Evolutionary conservation across 208 protist species (phyloP), one percentile per base, ranked within the genome.

Genomic region (Polymyxa betae): DNA sequence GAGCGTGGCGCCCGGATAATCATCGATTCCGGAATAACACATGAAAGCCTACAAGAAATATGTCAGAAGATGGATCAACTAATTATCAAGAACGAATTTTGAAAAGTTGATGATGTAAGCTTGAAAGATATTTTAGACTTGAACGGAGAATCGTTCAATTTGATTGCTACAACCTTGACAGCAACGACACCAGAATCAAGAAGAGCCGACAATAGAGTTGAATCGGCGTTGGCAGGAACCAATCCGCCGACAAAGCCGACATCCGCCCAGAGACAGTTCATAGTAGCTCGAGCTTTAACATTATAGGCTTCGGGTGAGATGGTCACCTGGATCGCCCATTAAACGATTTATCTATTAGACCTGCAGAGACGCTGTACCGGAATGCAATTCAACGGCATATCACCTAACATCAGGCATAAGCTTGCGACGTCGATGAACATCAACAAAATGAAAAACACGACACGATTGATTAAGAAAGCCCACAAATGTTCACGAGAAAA

Each of bases 1-100:
- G 12, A 82, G 5, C 16, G 5, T n/a, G 72, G 72, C 5, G 16
- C 12, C n/a, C 35, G n/a, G n/a, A 43, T 82, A 82, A 43, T 82
- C 72, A n/a, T 82, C 72, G 40, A 82, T 82, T 40, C 72, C 72
- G 35, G 72, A 82, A 82, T 82, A n/a, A n/a, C 72, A 82, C 72
- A 82, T 82, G 35, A 82, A 82, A 5, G 72, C 72, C 49, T 60
- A 24, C 12, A n/a, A n/a, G n/a, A n/a, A n/a, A n/a, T n/a, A n/a
- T n/a, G n/a, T n/a, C n/a, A n/a, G n/a, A n/a, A n/a, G n/a, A n/a
- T n/a, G n/a, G n/a, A n/a, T n/a, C n/a, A n/a, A n/a, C n/a, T n/a
- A n/a, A n/a, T n/a, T n/a, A n/a, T n/a, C n/a, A n/a, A n/a, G n/a
- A n/a, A n/a, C n/a, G n/a, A n/a, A n/a, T n/a, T n/a, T n/a, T n/a